Evolutionary conservation across 345 rosid species (phyloP), one percentile per base, ranked within the genome.

Genomic region (Hypericum androsaemum): DNA sequence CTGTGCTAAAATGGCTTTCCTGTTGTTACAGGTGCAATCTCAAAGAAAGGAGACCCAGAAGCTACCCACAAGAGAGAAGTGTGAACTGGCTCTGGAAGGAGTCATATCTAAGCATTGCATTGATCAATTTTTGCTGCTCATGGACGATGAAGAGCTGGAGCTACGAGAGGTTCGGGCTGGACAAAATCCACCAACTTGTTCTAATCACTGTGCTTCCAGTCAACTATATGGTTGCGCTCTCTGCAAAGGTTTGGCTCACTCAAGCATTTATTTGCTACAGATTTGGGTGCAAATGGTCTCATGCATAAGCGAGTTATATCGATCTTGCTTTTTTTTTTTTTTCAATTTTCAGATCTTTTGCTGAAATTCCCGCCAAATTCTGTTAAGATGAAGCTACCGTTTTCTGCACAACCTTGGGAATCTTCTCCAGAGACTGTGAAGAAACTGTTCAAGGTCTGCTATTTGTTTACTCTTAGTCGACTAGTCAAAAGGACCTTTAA

Each of bases 141-240:
- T 73, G 54, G 98, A 92, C 72, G 98, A 92, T 53, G 98, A 92
- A 75, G 94, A 83, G 54, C 59, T 92, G 64, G 98, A 92, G 75
- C 66, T 80, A 71, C 80, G 86, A 67, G 95, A 80, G 70, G 65
- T 73, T 59, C 88, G 64, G 61, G 81, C 83, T 47, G 81, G 89
- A 59, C 71, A 71, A 17, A 74, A 73, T 76, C 76, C 79, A 28
- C 46, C 64, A 47, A 54, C 74, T 38, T 80, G 94, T 72, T 77
- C 82, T 47, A 80, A 79, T 58, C 86, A 92, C 69, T 74, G 71
- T 74, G 54, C 79, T 62, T 54, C 81, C 45, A 74, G 73, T 57
- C 75, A 71, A 40, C 61, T 53, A 39, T 58, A 52, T 52, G 74
- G 80, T 60, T 88, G 97, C 71, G 71, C 77, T 54, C 84, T 88